Evolutionary conservation across 2,329 filamentous ascomycete genomes (phyloP).

Genomic region (Colletotrichum tofieldiae): DNA sequence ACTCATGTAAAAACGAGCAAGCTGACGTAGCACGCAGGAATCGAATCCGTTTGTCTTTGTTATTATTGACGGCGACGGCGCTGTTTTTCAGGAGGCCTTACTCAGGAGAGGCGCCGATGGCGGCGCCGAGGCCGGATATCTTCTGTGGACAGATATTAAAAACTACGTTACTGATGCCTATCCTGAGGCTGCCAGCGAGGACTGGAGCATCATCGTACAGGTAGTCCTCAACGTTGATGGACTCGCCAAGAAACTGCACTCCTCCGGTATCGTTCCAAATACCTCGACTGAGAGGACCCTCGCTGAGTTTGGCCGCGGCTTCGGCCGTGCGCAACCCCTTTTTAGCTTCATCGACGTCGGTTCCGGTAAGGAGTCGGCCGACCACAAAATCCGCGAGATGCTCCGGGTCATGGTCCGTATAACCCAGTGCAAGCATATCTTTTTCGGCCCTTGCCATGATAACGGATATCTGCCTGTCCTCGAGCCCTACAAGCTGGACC

Average conservation of each 20-base stretch:
- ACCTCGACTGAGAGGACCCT: constrained; percentile 45
- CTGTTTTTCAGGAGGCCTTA: constrained; percentile 53
- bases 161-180: constrained; percentile 46
- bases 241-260: constrained; percentile 49
- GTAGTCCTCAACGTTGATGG: constrained; percentile 53
- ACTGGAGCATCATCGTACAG: constrained; percentile 53
- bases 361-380: constrained; percentile 53
- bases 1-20: too few species aligned
- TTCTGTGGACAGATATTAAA: constrained; percentile 47
- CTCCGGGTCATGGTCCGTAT: constrained; percentile 53
- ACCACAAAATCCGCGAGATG: constrained; percentile 54
- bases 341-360: constrained; percentile 56
- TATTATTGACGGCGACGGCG: constrained; percentile 56
- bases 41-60: constrained; percentile 52
- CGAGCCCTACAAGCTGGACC: constrained; percentile 51
- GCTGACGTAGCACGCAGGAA: constrained; percentile 46
- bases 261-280: constrained; percentile 47
- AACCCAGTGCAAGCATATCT: constrained; percentile 51
- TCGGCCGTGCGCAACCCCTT: constrained; percentile 52
- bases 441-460: constrained; percentile 54
- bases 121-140: constrained; percentile 52
- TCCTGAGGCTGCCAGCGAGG: constrained; percentile 49
- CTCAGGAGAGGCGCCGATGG: constrained; percentile 52
- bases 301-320: constrained; percentile 52
- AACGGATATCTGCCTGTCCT: constrained; percentile 54